These are phyloP conservation scores for Colletotrichum godetiae DNA, from an alignment of 2,329 filamentous ascomycete species.

Conservation along the genomic window DNA sequence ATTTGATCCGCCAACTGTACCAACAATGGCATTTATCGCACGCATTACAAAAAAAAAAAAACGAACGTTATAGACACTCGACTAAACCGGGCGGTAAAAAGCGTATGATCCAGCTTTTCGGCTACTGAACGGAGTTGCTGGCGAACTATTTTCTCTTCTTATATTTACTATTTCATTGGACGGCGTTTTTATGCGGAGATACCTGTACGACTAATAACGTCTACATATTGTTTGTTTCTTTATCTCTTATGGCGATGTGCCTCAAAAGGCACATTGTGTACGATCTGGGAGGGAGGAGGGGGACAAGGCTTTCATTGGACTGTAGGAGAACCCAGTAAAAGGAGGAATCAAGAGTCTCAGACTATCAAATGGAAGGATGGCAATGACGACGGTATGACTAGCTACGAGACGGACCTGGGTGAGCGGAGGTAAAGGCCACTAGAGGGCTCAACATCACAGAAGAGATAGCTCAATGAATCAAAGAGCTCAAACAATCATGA, in stretches of 20 bases:
- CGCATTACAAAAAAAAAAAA: conserved; percentile 4
- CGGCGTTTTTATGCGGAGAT: conserved; percentile 35
- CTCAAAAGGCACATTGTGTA: conserved; percentile 8
- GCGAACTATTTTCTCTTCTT: conserved; percentile 33
- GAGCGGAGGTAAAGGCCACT: conserved; percentile 15
- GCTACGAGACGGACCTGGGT: conserved; percentile 16
- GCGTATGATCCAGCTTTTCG: conserved; percentile 13
- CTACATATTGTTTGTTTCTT: conserved; percentile 35
- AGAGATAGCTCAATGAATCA: conserved; percentile 22
- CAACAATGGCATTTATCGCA: conserved; percentile 35
- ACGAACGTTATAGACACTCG: conserved; percentile 16
- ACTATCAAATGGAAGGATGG: conserved; percentile 2
- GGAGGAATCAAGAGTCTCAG: background rate
- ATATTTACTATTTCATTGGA: conserved; percentile 34
- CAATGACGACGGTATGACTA: conserved; percentile 24
- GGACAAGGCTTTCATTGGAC: conserved; percentile 9
- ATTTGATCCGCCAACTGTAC: conserved; percentile 12
- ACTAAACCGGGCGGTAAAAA: conserved; percentile 34
- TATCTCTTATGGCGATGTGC: conserved; percentile 20
- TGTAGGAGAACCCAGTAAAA: background rate
- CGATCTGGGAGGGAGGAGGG: background rate
- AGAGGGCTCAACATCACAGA: background rate
- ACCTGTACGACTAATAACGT: conserved; percentile 34
- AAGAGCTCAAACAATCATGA: conserved; percentile 9
- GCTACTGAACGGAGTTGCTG: conserved; percentile 32